Percentiles rank a stretch among this genome's conserved stretches.
These are phyloP conservation scores for Mycena sp. DNA, from an alignment of 1,284 basidiomycete genomes.

Conservation along the genomic window DNA sequence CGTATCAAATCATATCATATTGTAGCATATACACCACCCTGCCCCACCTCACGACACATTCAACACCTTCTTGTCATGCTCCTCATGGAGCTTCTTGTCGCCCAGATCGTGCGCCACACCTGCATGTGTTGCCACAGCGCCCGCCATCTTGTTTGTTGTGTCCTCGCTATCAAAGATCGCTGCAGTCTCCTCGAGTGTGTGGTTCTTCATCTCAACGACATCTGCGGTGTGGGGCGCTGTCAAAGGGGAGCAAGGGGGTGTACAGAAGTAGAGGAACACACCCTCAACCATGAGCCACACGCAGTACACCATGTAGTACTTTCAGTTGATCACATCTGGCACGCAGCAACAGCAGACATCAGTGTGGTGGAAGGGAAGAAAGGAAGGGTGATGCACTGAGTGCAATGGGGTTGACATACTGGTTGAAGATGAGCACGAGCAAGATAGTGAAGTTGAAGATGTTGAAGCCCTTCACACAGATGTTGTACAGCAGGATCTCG, in stretches of 20 bases:
- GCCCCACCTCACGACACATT: background rate
- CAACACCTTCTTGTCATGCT: constrained; percentile 20
- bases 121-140: constrained; percentile 33
- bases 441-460: constrained; percentile 76
- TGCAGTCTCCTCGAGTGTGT: constrained; percentile 78
- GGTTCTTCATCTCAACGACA: constrained; percentile 77
- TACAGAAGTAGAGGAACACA: constrained; percentile 69
- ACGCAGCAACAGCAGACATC: background rate
- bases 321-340: constrained; percentile 65
- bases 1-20: no score
- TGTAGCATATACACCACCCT: background rate
- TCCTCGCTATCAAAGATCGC: constrained; percentile 77
- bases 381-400: constrained; percentile 39
- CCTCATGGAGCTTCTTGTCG: constrained; percentile 2
- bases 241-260: constrained; percentile 3
- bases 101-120: constrained; percentile 33
- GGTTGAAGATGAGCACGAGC: constrained; percentile 78
- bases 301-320: constrained; percentile 75
- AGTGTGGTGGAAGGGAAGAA: background rate
- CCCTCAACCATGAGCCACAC: constrained; percentile 72
- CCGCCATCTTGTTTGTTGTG: constrained; percentile 53
- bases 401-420: constrained; percentile 84
- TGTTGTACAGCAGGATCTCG: constrained; percentile 75
- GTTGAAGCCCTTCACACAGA: constrained; percentile 84
- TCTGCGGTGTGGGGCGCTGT: constrained; percentile 36